A percentile compares a stretch with the other conserved stretches of the same genome.
phyloP scores from a whole-genome alignment of 495 filamentous ascomycete genomes.

The Viridothelium virens region DNA sequence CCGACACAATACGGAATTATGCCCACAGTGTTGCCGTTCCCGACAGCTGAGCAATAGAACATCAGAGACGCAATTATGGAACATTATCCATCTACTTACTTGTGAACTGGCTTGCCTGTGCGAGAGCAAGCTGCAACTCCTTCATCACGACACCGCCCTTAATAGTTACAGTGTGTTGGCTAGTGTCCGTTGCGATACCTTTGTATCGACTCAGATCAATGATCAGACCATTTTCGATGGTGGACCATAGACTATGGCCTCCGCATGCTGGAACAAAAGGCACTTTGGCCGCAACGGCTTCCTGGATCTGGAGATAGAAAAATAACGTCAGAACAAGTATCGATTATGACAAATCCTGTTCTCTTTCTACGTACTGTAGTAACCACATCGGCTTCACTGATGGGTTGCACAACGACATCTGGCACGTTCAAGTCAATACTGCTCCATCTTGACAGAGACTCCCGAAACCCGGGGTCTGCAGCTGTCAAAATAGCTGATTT shows the following conservation, averaged over 20 bases:
- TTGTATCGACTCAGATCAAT: conserved; percentile 33
- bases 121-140: conserved; percentile 18
- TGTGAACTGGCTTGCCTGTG: neutral
- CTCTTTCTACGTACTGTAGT: neutral
- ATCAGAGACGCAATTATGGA: conserved; percentile 17
- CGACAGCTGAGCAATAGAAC: conserved; percentile 28
- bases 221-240: conserved; percentile 26
- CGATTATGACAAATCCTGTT: no score
- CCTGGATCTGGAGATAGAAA: neutral
- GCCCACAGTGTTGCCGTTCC: conserved; percentile 33
- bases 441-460: neutral
- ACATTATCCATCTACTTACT: neutral
- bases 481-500: neutral
- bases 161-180: conserved; percentile 23
- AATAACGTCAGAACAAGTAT: neutral
- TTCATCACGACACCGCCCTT: conserved; percentile 32
- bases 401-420: neutral
- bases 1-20: conserved; percentile 31
- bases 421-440: neutral
- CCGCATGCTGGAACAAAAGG: neutral
- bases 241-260: neutral
- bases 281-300: neutral
- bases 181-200: conserved; percentile 24
- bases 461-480: neutral
- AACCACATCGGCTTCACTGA: neutral